phyloP scores from a whole-genome alignment of 1,284 basidiomycete species.

The Sphaerobolus stellatus region DNA sequence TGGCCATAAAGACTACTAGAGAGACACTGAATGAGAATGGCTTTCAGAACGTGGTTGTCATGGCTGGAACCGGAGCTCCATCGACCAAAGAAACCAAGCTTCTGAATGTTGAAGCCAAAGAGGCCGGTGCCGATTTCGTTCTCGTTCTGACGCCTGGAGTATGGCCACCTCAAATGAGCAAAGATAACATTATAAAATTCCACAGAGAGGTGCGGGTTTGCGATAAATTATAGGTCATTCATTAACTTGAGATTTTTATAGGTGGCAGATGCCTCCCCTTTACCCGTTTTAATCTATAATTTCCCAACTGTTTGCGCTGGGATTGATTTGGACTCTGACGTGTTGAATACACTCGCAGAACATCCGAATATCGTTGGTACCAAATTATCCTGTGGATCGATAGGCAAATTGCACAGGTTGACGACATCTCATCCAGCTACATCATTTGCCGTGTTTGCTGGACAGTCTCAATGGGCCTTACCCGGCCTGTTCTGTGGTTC shows the following conservation, averaged over 20 bases:
- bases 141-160: conserved; percentile 74
- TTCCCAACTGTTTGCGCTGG: conserved; percentile 83
- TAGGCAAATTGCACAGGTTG: conserved; percentile 81
- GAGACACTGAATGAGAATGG: conserved; percentile 74
- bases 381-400: conserved; percentile 83
- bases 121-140: conserved; percentile 76
- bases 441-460: conserved; percentile 64
- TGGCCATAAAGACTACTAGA: conserved; percentile 64
- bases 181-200: conserved; percentile 61
- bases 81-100: conserved; percentile 82
- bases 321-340: conserved; percentile 84
- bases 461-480: conserved; percentile 64
- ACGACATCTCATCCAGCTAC: conserved; percentile 51
- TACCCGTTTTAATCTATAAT: conserved; percentile 91
- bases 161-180: conserved; percentile 64
- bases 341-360: conserved; percentile 65
- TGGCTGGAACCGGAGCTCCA: conserved; percentile 84
- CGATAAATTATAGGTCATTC: not conserved
- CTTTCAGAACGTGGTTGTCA: conserved; percentile 65
- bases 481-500: conserved; percentile 68
- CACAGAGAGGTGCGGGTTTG: conserved; percentile 51
- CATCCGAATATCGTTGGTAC: conserved; percentile 90
- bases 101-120: conserved; percentile 74
- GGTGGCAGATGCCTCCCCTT: conserved; percentile 79
- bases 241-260: conserved; percentile 41